Evolutionary conservation across 495 filamentous ascomycete genomes (phyloP), one percentile per base, ranked within the genome.

Genomic region (Aspergillus avenaceus): DNA sequence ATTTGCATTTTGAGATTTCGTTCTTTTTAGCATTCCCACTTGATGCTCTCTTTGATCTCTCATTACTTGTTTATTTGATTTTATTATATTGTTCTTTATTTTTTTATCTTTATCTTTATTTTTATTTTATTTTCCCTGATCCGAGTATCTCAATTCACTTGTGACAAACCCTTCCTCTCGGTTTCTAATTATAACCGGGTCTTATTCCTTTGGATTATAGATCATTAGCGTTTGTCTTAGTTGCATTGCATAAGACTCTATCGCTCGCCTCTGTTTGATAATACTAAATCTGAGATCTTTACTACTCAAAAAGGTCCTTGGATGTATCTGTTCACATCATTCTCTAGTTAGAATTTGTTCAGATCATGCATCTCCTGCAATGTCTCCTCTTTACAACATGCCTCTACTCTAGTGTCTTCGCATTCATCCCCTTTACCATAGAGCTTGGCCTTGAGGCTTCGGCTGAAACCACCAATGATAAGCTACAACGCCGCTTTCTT

Each of bases 361-460:
- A 38, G 62, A 67, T 64, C 58, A 72, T 72, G 69, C 65, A 50
- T 65, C 52, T 65, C 41, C 63, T 65, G 56, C 45, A 60, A 63
- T 64, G 55, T 36, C 52, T 70, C 56, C 41, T 65, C 46, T 45
- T 62, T 47, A 56, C 63, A 43, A 52, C 58, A 14, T 60, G 36
- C 44, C 47, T 60, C 34, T 60, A 42, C 47, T 37, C 44, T 29
- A 40, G 50, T 40, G 58, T 24, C 42, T 38, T 31, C 8, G 58
- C 58, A 45, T 60, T 60, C 28, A 49, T 56, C 27, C 58, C 58
- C n/a, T 60, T 54, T 38, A 52, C 32, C 16, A 21, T 38, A 38
- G 3, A 21, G 5, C 40, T 60, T 49, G 49, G 54, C 12, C 28
- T 59, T 29, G 47, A 53, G 24, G 21, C 51, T n/a, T 24, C 32